phyloP scores from a whole-genome alignment of 192 early-diverging fungal genomes.

The Chytriomyces sp. region DNA sequence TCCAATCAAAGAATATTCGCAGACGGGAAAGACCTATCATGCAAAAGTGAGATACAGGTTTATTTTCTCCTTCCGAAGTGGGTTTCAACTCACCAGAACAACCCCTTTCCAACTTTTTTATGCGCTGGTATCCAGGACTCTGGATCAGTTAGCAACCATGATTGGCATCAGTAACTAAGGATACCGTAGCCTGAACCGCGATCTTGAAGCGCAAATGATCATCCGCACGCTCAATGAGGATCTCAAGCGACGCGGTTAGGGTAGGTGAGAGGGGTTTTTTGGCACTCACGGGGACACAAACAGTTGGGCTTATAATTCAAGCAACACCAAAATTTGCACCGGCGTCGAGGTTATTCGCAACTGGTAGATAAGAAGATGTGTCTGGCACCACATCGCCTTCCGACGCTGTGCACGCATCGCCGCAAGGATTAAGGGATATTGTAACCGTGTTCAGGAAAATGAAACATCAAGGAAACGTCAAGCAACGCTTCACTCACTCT shows the following conservation, averaged over 20 bases:
- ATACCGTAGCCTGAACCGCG: constrained; percentile 82
- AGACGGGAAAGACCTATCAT: constrained; percentile 91
- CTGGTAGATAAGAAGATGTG: constrained; percentile 8
- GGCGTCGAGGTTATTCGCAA: not conserved
- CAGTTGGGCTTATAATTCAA: too few relatives aligned
- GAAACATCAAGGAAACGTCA: too few relatives aligned
- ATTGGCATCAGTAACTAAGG: constrained; percentile 98
- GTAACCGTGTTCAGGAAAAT: too few relatives aligned
- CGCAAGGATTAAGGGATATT: constrained; percentile 17
- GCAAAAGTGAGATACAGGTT: constrained; percentile 94
- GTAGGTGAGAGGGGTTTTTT: constrained; percentile 41
- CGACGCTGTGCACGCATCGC: not conserved
- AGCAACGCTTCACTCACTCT: too few relatives aligned
- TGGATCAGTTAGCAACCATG: too few relatives aligned
- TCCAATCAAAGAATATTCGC: constrained; percentile 78
- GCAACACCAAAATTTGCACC: not conserved
- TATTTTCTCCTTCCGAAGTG: not conserved
- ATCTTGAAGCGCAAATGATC: constrained; percentile 85
- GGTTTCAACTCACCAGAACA: too few relatives aligned
- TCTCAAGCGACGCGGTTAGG: constrained; percentile 59
- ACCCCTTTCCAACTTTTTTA: not conserved
- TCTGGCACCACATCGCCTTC: not conserved
- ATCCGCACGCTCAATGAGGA: constrained; percentile 66
- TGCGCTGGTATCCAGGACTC: not conserved
- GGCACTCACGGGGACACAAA: not conserved